Conservation (phyloP, 306 rosid species). For the Trifolium repens region DNA sequence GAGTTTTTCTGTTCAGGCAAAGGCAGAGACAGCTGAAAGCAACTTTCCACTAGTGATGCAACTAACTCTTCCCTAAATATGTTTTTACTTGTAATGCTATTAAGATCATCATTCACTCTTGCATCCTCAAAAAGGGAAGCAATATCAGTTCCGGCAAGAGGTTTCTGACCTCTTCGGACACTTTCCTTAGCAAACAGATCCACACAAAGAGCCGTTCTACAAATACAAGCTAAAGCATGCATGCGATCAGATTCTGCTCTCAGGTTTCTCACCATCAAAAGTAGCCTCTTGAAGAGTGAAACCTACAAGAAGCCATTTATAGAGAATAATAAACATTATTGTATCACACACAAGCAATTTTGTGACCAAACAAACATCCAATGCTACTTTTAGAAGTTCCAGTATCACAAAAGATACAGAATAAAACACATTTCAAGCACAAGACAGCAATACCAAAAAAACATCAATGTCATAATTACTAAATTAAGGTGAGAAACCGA, state of each 20-base stretch:
- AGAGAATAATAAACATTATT: constrained; percentile 30
- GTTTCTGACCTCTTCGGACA: constrained; percentile 98
- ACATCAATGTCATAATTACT: neutral
- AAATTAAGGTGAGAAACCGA: constrained; percentile 25
- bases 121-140: constrained; percentile 96
- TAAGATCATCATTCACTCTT: constrained; percentile 90
- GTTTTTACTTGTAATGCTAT: constrained; percentile 80
- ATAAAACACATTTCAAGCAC: constrained; percentile 8
- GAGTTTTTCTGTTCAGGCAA: constrained; percentile 93
- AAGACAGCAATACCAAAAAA: constrained; percentile 7
- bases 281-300: constrained; percentile 92
- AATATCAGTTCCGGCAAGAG: constrained; percentile 97
- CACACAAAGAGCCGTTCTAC: constrained; percentile 98
- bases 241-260: constrained; percentile 99
- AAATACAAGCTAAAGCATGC: constrained; percentile 97
- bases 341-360: constrained; percentile 7
- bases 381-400: neutral
- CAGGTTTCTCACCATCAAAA: constrained; percentile 93
- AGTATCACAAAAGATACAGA: constrained; percentile 21
- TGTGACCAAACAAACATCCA: constrained; percentile 35
- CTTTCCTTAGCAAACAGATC: constrained; percentile 99
- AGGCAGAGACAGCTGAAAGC: constrained; percentile 98
- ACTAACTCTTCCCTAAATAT: constrained; percentile 97
- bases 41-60: constrained; percentile 96
- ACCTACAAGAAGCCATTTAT: constrained; percentile 60